These are phyloP conservation scores for Penicillium sp. DNA, from an alignment of 2,329 filamentous ascomycete species.

Conservation along the genomic window DNA sequence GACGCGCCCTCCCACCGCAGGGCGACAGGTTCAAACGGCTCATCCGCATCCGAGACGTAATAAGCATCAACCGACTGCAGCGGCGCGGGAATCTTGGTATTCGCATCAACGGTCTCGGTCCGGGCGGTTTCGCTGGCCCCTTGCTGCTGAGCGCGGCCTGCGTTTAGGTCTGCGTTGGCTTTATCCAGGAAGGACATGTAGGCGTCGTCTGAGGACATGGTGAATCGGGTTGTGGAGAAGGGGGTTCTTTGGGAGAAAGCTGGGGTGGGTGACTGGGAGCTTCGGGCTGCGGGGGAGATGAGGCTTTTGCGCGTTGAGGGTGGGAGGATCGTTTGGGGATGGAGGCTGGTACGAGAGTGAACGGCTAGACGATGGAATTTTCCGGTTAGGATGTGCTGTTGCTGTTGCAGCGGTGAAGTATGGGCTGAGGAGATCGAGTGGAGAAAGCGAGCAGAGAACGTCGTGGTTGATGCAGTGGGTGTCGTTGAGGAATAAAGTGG, in stretches of 20 bases:
- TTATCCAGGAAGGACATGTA: slow-evolving; percentile 86
- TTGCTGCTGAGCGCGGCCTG: slow-evolving; percentile 27
- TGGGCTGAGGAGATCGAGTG: neutral
- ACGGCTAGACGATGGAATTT: neutral
- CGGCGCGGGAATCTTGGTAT: slow-evolving; percentile 61
- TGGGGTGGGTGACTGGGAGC: slow-evolving; percentile 3
- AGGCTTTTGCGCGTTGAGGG: neutral
- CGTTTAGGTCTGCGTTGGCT: slow-evolving; percentile 69
- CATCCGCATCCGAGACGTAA: slow-evolving; percentile 81
- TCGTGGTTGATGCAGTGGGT: neutral
- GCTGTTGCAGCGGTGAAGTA: neutral
- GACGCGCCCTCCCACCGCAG: slow-evolving; percentile 56
- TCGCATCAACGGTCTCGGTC: slow-evolving; percentile 46
- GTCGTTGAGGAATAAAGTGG: slow-evolving; percentile 17
- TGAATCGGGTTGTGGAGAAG: slow-evolving; percentile 23
- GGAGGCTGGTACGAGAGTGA: neutral
- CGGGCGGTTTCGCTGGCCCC: slow-evolving; percentile 26
- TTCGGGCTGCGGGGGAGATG: slow-evolving; percentile 13
- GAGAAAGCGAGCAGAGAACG: neutral
- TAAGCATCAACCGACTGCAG: slow-evolving; percentile 62
- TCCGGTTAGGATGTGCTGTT: neutral
- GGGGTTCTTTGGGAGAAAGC: slow-evolving; percentile 7
- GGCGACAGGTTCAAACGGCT: slow-evolving; percentile 77
- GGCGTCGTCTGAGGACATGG: slow-evolving; percentile 68
- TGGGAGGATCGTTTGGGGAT: neutral